A percentile compares a stretch with the other conserved stretches of the same genome.
phyloP scores from a whole-genome alignment of 768 basidiomycete genomes.

The Hydnum rufescens region DNA sequence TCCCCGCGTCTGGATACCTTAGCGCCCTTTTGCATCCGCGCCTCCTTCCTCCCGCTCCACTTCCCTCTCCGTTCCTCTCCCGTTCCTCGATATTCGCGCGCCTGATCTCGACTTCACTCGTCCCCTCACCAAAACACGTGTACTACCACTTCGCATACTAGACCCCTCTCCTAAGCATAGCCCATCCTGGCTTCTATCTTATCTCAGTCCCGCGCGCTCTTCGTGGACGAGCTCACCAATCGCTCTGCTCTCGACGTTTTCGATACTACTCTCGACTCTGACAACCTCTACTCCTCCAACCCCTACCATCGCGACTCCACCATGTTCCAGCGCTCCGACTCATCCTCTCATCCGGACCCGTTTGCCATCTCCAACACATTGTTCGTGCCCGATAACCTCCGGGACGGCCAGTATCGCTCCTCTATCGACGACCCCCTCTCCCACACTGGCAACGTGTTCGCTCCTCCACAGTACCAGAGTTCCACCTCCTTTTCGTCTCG shows the following conservation, averaged over 20 bases:
- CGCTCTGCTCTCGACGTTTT: slow-evolving; percentile 66
- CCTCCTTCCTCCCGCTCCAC: no score
- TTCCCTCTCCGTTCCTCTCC: background rate
- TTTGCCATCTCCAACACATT: background rate
- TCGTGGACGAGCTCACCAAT: slow-evolving; percentile 72
- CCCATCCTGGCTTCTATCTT: slow-evolving; percentile 12
- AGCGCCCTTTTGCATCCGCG: no score
- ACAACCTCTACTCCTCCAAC: slow-evolving; percentile 27
- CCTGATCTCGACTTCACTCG: background rate
- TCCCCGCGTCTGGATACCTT: no score
- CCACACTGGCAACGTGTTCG: background rate
- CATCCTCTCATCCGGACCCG: slow-evolving; percentile 24
- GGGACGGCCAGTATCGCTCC: background rate
- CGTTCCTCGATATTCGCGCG: background rate
- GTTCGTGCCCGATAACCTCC: background rate
- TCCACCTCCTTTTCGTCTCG: background rate
- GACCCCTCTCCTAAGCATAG: background rate
- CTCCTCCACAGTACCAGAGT: background rate
- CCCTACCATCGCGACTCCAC: slow-evolving; percentile 27
- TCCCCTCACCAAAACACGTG: background rate
- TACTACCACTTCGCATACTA: background rate
- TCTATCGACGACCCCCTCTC: background rate
- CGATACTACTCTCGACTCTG: slow-evolving; percentile 23
- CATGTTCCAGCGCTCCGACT: slow-evolving; percentile 28
- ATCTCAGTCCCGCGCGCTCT: slow-evolving; percentile 12